Evolutionary conservation across 768 basidiomycete species (phyloP), one percentile per base, ranked within the genome.

Genomic region (Mycena albidolilacea): DNA sequence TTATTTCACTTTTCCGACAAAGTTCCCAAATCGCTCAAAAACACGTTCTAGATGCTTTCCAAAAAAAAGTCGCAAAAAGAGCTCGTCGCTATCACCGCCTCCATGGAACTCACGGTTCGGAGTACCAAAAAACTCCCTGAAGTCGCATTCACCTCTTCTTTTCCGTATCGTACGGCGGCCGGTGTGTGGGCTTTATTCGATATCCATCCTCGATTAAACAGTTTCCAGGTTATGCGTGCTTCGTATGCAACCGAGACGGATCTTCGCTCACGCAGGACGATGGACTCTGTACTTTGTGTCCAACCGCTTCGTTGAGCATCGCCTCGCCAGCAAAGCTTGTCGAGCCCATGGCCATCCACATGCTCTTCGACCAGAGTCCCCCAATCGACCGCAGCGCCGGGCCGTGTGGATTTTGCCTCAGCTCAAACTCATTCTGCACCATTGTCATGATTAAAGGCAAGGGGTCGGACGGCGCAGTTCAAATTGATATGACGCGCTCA

Each of bases 261-360:
- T 3, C 21, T 12, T 66, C 64, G 7, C 64, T 66, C 12, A 19
- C 38, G 38, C 64, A 66, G n/a, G 64, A 55, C 5, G 21, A 67
- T 2, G 46, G 65, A 2, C 55, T 55, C 17, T 57, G 65, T 15
- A 8, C 14, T 0, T 30, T 43, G 9, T 67, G 66, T 30, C 66
- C 66, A 14, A 46, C 39, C 0, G 55, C 43, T 7, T 2, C 14
- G 17, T 19, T 67, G 39, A 67, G n/a, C 7, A 17, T 67, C 12
- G 8, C 30, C 2, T 15, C 55, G 15, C 38, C 66, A 1, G 1
- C 8, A 15, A 67, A 67, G 17, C n/a, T 67, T 0, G 55, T 67
- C 7, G 57, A 58, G n/a, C 66, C 58, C 43, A 67, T 67, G 66
- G 66, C 66, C 0, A 46, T 46, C 17, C 66, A 67, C 19, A 67